These are phyloP conservation scores for Aphelidium insulamus DNA, from an alignment of 371 early-diverging fungal species.

Conservation along the genomic window DNA sequence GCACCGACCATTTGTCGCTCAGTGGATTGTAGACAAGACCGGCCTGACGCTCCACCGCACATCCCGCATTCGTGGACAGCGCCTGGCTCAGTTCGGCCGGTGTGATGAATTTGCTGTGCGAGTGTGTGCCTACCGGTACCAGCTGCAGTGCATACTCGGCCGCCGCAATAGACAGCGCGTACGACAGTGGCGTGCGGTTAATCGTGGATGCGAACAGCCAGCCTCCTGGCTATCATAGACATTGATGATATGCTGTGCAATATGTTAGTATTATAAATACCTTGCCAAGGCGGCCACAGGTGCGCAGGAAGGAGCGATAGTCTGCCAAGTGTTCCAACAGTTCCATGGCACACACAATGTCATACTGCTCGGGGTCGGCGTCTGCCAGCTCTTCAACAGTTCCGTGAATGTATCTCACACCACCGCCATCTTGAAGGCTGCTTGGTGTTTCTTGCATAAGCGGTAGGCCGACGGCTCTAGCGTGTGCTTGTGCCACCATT, in stretches of 20 bases:
- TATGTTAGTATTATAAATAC: constrained; percentile 5
- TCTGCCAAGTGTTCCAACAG: constrained; percentile 80
- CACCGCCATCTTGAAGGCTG: background rate
- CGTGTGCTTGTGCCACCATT: constrained; percentile 50
- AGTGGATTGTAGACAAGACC: too few species aligned
- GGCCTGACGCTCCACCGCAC: too few species aligned
- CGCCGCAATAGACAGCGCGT: constrained; percentile 49
- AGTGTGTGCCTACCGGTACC: constrained; percentile 74
- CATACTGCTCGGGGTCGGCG: constrained; percentile 30
- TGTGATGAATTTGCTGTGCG: constrained; percentile 55
- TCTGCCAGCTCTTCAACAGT: constrained; percentile 27
- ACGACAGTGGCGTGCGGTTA: constrained; percentile 53
- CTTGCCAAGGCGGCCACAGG: constrained; percentile 34
- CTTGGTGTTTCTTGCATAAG: background rate
- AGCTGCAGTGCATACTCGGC: constrained; percentile 59
- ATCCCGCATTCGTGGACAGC: too few species aligned
- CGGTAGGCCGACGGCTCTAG: constrained; percentile 15
- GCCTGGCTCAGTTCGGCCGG: constrained; percentile 27
- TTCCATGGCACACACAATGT: constrained; percentile 67
- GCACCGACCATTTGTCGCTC: too few species aligned
- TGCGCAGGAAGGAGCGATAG: constrained; percentile 38
- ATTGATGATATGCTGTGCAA: background rate
- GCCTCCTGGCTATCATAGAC: constrained; percentile 31
- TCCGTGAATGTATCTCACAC: background rate
- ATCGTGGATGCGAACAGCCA: constrained; percentile 70